Evolutionary conservation across 2,329 filamentous ascomycete genomes (phyloP).

Genomic region (Hymenoscyphus linearis): DNA sequence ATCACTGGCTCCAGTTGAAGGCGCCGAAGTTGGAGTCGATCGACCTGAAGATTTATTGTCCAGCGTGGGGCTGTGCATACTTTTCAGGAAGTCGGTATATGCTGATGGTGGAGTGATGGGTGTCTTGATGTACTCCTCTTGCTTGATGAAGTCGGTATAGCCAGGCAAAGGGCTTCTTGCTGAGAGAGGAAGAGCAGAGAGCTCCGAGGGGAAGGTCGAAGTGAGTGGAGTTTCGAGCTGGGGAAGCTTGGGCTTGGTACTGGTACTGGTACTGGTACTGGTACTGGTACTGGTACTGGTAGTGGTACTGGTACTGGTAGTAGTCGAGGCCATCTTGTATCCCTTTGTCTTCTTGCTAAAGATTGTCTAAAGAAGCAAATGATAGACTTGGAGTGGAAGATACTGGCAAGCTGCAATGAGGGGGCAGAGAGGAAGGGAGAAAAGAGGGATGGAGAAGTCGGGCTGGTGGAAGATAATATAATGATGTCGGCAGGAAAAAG

Average conservation of each 20-base stretch:
- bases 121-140: conserved; percentile 64
- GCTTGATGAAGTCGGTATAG: conserved; percentile 60
- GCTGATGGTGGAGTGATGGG: conserved; percentile 87
- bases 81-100: conserved; percentile 90
- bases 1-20: conserved; percentile 38
- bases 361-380: conserved; percentile 25
- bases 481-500: conserved; percentile 12
- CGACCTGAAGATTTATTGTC: conserved; percentile 38
- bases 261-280: no score
- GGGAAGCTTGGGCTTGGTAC: conserved; percentile 48
- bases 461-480: conserved; percentile 27
- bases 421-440: conserved; percentile 17
- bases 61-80: conserved; percentile 47
- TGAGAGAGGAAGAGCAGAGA: conserved; percentile 44
- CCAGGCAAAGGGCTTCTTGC: conserved; percentile 65
- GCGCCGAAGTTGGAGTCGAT: conserved; percentile 41
- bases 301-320: conserved; percentile 22
- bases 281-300: no score
- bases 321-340: conserved; percentile 27
- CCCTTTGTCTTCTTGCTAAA: conserved; percentile 18
- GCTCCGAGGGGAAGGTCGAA: conserved; percentile 53
- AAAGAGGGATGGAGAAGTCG: conserved; percentile 13
- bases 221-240: conserved; percentile 59
- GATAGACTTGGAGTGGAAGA: conserved; percentile 27
- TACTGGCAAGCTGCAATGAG: conserved; percentile 27